Evolutionary conservation across 257 asterid genomes (phyloP).

Genomic region (Salvia miltiorrhiza): DNA sequence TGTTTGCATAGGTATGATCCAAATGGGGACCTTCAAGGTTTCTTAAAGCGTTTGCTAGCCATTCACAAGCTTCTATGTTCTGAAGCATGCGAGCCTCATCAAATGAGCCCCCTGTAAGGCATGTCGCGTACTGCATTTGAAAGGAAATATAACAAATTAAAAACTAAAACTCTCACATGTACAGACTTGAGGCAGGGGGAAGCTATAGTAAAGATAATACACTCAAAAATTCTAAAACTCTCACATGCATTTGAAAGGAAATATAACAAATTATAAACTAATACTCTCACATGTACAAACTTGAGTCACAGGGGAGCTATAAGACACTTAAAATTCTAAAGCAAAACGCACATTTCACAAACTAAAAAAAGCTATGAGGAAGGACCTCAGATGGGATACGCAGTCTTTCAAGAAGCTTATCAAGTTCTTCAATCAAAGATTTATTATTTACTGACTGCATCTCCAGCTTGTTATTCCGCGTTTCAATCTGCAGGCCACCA

Average conservation of each 20-base stretch:
- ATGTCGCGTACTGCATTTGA: constrained; percentile 71
- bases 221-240: no score
- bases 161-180: constrained; percentile 4
- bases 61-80: constrained; percentile 96
- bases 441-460: constrained; percentile 96
- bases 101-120: constrained; percentile 85
- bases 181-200: not conserved
- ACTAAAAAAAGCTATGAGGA: not conserved
- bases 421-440: constrained; percentile 85
- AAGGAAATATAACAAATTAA: constrained; percentile 24
- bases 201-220: constrained; percentile 8
- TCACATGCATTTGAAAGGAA: constrained; percentile 47
- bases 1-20: constrained; percentile 69
- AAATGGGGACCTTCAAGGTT: constrained; percentile 78
- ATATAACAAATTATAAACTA: constrained; percentile 20
- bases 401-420: constrained; percentile 85
- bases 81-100: constrained; percentile 96
- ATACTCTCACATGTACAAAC: constrained; percentile 11
- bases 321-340: constrained; percentile 5
- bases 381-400: constrained; percentile 90
- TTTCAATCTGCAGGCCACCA: constrained; percentile 77
- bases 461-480: constrained; percentile 95
- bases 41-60: constrained; percentile 77
- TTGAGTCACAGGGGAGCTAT: not conserved
- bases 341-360: constrained; percentile 18